phyloP scores from a whole-genome alignment of 495 filamentous ascomycete species.

The Penicillium cosmopolitanum region DNA sequence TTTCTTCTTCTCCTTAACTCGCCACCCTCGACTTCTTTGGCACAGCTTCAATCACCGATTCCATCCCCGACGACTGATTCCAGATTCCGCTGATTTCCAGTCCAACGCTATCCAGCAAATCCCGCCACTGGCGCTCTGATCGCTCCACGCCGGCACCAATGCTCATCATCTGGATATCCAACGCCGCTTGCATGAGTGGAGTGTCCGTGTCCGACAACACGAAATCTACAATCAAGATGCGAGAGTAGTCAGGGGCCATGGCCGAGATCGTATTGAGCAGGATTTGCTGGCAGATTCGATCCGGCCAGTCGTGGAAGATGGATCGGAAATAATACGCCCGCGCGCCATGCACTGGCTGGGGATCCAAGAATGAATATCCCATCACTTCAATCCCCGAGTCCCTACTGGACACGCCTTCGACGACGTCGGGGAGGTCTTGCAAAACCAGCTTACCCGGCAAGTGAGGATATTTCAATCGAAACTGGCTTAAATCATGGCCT shows the following conservation, averaged over 20 bases:
- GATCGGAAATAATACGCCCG: conserved; percentile 46
- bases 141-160: conserved; percentile 45
- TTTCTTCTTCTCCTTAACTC: too few relatives aligned
- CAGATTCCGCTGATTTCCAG: conserved; percentile 41
- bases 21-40: conserved; percentile 1
- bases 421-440: conserved; percentile 41
- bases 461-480: conserved; percentile 27
- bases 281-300: conserved; percentile 41
- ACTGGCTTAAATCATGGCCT: conserved; percentile 40
- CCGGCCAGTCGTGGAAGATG: conserved; percentile 53
- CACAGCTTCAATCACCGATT: conserved; percentile 42
- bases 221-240: conserved; percentile 43
- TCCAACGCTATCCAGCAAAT: conserved; percentile 36
- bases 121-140: conserved; percentile 42
- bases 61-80: conserved; percentile 36
- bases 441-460: conserved; percentile 30
- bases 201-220: conserved; percentile 41
- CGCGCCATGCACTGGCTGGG: conserved; percentile 41
- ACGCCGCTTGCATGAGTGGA: conserved; percentile 36
- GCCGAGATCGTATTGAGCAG: conserved; percentile 41
- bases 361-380: conserved; percentile 40
- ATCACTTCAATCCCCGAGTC: conserved; percentile 34
- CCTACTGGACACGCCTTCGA: conserved; percentile 14
- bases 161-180: conserved; percentile 54
- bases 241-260: conserved; percentile 39